These are phyloP conservation scores for Pseudozyma thailandica DNA, from an alignment of 1,284 basidiomycete species.

Conservation along the genomic window DNA sequence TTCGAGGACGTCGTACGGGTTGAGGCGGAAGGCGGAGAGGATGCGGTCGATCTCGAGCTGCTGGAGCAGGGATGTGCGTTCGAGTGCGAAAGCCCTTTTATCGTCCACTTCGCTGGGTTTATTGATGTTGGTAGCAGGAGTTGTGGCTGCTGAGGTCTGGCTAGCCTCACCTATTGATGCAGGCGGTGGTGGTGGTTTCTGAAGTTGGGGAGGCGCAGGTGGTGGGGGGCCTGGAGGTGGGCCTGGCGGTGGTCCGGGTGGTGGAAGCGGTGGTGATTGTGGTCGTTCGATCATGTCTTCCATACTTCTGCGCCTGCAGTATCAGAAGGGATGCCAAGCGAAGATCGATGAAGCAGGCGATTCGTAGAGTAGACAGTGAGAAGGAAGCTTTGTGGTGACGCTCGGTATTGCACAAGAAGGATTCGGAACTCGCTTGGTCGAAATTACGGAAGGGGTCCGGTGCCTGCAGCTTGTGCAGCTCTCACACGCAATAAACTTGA, in stretches of 20 bases:
- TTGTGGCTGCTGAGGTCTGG: not conserved
- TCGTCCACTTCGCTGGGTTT: constrained; percentile 14
- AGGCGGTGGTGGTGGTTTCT: not conserved
- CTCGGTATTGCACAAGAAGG: not conserved
- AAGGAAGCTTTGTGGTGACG: not conserved
- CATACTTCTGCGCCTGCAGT: not conserved
- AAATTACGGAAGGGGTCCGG: constrained; percentile 1
- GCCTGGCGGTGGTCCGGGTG: constrained; percentile 32
- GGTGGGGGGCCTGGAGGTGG: constrained; percentile 47
- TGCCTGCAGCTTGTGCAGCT: too few species aligned
- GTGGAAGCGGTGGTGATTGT: constrained; percentile 29
- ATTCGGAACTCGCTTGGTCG: not conserved
- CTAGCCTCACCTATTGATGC: not conserved
- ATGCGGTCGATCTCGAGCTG: constrained; percentile 71
- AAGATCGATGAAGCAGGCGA: too few species aligned
- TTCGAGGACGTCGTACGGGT: constrained; percentile 73
- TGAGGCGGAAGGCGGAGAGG: constrained; percentile 72
- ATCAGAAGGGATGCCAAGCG: not conserved
- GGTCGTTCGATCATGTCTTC: constrained; percentile 29
- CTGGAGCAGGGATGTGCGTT: constrained; percentile 55
- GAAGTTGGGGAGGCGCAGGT: constrained; percentile 32
- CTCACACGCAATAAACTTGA: not conserved
- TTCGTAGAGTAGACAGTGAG: too few species aligned
- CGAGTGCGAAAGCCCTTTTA: constrained; percentile 39
- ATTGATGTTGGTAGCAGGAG: not conserved